Base-by-base conservation (phyloP, 768 basidiomycete genomes). In the Amanita phalloides region DNA sequence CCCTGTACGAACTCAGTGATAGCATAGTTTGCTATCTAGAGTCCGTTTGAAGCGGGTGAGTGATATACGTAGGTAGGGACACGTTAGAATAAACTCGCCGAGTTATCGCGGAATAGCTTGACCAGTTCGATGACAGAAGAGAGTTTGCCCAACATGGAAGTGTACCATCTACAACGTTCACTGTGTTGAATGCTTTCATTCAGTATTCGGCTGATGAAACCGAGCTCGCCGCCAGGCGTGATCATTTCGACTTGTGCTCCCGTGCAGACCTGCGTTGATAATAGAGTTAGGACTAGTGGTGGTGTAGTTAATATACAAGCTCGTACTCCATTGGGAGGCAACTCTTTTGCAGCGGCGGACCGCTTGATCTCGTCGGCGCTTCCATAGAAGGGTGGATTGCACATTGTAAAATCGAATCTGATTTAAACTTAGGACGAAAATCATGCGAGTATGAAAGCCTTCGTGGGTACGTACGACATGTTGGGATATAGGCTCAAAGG, bases 321-420 rank as follows among this genome's bases (percentile, higher is more conserved):
- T 5, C 53, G 13, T 33, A 92, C 92, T 1, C 88, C 86, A 57
- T 71, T 82, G 0, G 95, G 86, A 5, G 68, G 69, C 11, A 71
- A 63, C 44, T 78, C 78, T 59, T 98, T 97, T 5, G 68, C 67
- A 17, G 74, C 74, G 0, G 81, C 77, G 1, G 81, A 82, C 2
- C 65, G 61, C 0, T 60, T 56, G 6, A 92, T 75, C 53, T 98
- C 95, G 28, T 82, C 78, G 0, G 64, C 60, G 52, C 82, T 87
- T n/a, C 71, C 62, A 61, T 96, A 98, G 66, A 99, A 99, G 0
- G 95, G 95, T 0, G 95, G 95, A 64, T 98, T 99, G 67, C 94
- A 97, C 82, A 98, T 90, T 0, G 83, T 81, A 57, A 95, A 91
- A 53, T 86, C 79, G 59, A 82, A 80, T 3, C 78, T 81, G 9